Base-by-base conservation (phyloP, 2,329 filamentous ascomycete genomes). In the Zymoseptoria tritici region DNA sequence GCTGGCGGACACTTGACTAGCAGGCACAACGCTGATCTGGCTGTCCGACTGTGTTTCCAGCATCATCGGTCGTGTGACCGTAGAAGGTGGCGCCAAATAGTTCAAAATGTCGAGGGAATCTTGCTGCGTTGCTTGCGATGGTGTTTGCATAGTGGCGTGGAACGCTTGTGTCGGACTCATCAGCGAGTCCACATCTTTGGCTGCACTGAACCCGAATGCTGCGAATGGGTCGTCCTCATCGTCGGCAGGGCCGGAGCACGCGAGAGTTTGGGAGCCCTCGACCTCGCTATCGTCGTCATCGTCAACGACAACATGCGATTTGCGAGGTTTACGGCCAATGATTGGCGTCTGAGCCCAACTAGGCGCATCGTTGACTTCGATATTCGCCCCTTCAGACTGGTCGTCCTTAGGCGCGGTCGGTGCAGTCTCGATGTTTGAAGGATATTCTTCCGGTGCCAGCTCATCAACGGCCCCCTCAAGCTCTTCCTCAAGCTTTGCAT, bases 101-200 rank as follows among this genome's bases (percentile, higher is more conserved):
- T 67, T 68, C n/a, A 75, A 61, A 31, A 74, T 66, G 51, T 70
- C 72, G 50, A 74, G 62, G 7, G 81, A 82, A 62, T 82, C 79
- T 62, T 76, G 68, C 55, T 70, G 70, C 7, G 66, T 69, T 1
- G 63, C 60, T 57, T 73, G 71, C n/a, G 71, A 69, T 8, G 70
- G 71, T 2, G 69, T 71, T 52, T 71, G 70, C 71, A 73, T 73
- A 2, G 71, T 73, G 4, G 71, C 71, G 36, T 71, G 66, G 66
- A 73, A 73, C 11, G 71, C 71, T 57, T 73, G 71, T 2, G 71
- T 72, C 19, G 70, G 70, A 57, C 69, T 72, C 66, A 73, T 67
- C 52, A 72, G 59, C 9, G 64, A 64, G 52, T 57, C 63, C n/a
- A 60, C 64, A 13, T 57, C 55, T 21, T 63, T 64, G 19, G 57